Conservation (phyloP, 345 rosid species). For the Sonneratia caseolaris region DNA sequence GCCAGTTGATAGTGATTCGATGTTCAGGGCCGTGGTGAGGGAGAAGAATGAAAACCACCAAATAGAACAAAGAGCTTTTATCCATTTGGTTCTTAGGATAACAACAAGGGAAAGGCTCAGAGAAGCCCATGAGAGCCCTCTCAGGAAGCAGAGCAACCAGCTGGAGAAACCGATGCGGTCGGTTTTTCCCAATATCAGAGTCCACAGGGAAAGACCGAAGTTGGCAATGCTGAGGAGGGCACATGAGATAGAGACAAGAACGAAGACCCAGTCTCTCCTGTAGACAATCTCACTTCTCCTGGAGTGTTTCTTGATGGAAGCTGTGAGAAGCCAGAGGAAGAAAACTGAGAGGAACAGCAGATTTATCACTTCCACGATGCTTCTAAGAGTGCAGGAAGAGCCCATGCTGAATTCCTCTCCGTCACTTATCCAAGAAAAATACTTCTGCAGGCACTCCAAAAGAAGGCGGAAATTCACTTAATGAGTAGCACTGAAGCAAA, state of each 20-base stretch:
- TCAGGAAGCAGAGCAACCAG: slow-evolving; percentile 29
- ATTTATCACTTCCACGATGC: slow-evolving; percentile 42
- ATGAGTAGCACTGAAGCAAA: background rate
- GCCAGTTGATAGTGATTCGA: slow-evolving; percentile 24
- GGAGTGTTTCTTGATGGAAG: slow-evolving; percentile 16
- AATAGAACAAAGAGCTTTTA: slow-evolving; percentile 22
- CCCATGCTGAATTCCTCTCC: slow-evolving; percentile 26
- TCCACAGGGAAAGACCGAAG: slow-evolving; percentile 32
- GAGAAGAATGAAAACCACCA: slow-evolving; percentile 69
- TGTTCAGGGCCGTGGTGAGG: slow-evolving; percentile 33
- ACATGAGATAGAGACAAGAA: slow-evolving; percentile 34
- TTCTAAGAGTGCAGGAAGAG: slow-evolving; percentile 48
- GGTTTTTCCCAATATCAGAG: slow-evolving; percentile 10
- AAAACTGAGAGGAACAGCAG: slow-evolving; percentile 46
- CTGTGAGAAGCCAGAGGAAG: slow-evolving; percentile 33
- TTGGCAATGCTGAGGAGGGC: slow-evolving; percentile 28
- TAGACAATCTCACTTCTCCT: background rate
- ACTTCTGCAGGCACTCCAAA: slow-evolving; percentile 26
- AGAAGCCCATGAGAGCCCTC: slow-evolving; percentile 56
- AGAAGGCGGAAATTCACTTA: background rate
- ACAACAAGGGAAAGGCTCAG: slow-evolving; percentile 53
- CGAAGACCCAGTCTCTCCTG: slow-evolving; percentile 32
- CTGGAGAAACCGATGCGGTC: slow-evolving; percentile 5
- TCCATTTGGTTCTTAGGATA: slow-evolving; percentile 36
- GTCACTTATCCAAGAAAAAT: slow-evolving; percentile 40